Percentiles rank a stretch among this genome's conserved stretches.
Conservation (phyloP, 2,329 filamentous ascomycete species). For the Botrytis cinerea region DNA sequence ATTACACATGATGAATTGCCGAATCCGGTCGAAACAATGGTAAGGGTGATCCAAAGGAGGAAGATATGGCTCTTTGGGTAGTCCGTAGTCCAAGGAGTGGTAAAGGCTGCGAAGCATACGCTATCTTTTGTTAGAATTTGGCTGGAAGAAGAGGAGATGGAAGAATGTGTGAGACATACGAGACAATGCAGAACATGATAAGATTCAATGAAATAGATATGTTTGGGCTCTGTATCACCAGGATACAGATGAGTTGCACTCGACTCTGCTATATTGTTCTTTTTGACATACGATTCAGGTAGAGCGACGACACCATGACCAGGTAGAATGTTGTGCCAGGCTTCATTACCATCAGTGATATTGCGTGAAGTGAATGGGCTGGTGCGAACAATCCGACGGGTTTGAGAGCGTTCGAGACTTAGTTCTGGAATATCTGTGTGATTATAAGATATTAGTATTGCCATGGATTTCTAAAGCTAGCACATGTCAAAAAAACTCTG, state of each 20-base stretch:
- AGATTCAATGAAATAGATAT: conserved; percentile 19
- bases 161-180: not conserved
- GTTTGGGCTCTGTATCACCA: conserved; percentile 12
- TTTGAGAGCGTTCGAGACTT: conserved; percentile 2
- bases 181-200: conserved; percentile 22
- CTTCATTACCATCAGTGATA: conserved; percentile 4
- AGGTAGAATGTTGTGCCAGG: not conserved
- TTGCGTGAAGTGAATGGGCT: conserved; percentile 10
- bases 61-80: not conserved
- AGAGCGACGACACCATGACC: conserved; percentile 14
- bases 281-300: not conserved
- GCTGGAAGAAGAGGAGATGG: not conserved
- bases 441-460: not conserved
- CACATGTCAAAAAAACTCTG: not conserved
- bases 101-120: conserved; percentile 11
- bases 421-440: not conserved
- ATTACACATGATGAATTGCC: conserved; percentile 26
- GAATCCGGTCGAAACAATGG: conserved; percentile 25
- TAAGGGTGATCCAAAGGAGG: conserved; percentile 1
- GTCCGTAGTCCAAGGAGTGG: not conserved
- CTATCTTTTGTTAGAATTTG: not conserved
- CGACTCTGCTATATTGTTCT: not conserved
- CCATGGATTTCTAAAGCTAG: not conserved
- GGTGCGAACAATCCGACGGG: not conserved
- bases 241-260: not conserved